Evolutionary conservation across 805 yeast genomes (phyloP).

Genomic region (Schwanniomyces occidentalis): DNA sequence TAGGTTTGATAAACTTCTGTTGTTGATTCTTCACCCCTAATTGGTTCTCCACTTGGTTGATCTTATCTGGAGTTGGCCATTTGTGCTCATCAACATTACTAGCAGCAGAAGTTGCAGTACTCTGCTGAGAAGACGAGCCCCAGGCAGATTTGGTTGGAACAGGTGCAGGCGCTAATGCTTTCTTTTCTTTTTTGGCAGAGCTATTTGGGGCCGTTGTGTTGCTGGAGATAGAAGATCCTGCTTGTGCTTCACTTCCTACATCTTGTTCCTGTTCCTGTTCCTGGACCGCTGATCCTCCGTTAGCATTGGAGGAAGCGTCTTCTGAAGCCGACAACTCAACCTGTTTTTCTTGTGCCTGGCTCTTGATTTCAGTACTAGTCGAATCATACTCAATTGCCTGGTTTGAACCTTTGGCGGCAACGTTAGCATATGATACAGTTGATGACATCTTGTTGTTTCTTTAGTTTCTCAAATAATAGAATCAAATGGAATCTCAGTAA

Average conservation of each 20-base stretch:
- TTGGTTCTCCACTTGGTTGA: constrained; percentile 15
- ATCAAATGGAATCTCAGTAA: no score
- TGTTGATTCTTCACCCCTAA: constrained; percentile 12
- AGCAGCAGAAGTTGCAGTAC: constrained; percentile 7
- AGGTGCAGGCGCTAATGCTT: constrained; percentile 45
- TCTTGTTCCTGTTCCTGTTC: background rate
- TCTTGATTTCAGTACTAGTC: no score
- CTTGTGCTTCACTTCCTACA: constrained; percentile 6
- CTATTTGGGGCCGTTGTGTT: constrained; percentile 7
- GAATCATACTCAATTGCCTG: constrained; percentile 3
- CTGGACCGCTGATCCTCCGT: background rate
- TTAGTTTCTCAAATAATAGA: no score
- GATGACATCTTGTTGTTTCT: constrained; percentile 20
- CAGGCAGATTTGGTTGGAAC: constrained; percentile 45
- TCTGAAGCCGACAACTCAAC: no score
- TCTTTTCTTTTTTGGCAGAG: constrained; percentile 26
- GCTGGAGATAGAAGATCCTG: background rate
- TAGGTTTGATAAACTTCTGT: constrained; percentile 42
- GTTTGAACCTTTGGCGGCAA: constrained; percentile 38
- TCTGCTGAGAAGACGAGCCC: constrained; percentile 32
- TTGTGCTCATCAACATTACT: constrained; percentile 39
- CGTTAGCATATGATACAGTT: constrained; percentile 42
- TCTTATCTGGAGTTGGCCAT: constrained; percentile 46
- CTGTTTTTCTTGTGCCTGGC: no score
- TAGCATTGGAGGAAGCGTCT: background rate